Conservation (phyloP, 1,284 basidiomycete genomes). For the Paramarasmius palmivorus region DNA sequence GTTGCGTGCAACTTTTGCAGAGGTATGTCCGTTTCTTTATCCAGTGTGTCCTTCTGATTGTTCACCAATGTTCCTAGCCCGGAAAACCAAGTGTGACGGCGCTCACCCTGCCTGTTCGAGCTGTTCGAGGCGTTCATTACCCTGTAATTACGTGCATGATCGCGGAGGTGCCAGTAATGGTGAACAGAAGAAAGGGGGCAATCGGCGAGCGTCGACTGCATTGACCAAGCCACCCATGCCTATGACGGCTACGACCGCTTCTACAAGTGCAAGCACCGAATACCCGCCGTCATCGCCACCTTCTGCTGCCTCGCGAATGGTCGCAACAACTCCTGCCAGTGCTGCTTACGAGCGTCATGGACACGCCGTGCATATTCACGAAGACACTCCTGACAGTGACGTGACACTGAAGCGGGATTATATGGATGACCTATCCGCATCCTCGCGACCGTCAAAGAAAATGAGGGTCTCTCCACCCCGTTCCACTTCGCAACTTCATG, state of each 20-base stretch:
- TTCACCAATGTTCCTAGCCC: slow-evolving; percentile 44
- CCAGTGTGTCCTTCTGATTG: slow-evolving; percentile 9
- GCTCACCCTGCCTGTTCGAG: slow-evolving; percentile 77
- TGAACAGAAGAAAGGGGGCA: too few relatives aligned
- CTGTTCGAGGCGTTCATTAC: slow-evolving; percentile 68
- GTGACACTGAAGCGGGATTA: slow-evolving; percentile 47
- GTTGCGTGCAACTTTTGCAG: slow-evolving; percentile 43
- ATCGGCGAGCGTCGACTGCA: too few relatives aligned
- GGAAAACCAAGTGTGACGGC: slow-evolving; percentile 83
- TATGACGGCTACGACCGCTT: too few relatives aligned
- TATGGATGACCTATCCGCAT: slow-evolving; percentile 27
- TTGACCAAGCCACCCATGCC: too few relatives aligned
- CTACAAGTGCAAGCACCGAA: too few relatives aligned
- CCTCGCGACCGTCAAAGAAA: slow-evolving; percentile 46
- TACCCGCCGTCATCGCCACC: slow-evolving; percentile 25
- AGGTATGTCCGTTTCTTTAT: slow-evolving; percentile 44
- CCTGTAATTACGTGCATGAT: slow-evolving; percentile 79
- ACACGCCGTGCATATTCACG: slow-evolving; percentile 23
- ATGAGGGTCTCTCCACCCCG: slow-evolving; percentile 43
- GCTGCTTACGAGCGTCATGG: slow-evolving; percentile 37
- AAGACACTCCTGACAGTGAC: slow-evolving; percentile 38
- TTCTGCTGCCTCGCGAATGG: slow-evolving; percentile 55
- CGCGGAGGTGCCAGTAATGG: slow-evolving; percentile 4
- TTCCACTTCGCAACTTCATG: slow-evolving; percentile 39
- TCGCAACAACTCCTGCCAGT: slow-evolving; percentile 46